Evolutionary conservation across 441 rosid species (phyloP).

Genomic region (Geranium incanum): DNA sequence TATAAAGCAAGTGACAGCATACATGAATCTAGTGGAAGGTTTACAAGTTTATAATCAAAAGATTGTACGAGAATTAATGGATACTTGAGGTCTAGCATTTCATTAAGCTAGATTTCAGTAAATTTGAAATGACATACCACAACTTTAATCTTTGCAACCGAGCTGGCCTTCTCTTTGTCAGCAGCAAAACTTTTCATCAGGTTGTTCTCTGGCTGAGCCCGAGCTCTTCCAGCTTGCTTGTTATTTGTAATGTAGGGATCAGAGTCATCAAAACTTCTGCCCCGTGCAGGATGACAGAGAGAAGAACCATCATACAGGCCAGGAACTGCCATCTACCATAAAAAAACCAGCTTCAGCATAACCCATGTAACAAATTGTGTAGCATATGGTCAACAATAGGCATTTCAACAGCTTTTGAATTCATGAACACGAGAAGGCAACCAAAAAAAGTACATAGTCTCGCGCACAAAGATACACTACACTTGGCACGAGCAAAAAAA

Average conservation of each 20-base stretch:
- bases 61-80: not conserved
- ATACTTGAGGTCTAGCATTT: not conserved
- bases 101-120: not conserved
- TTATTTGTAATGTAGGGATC: slow-evolving; percentile 49
- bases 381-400: too few species aligned
- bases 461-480: not conserved
- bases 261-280: slow-evolving; percentile 77
- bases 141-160: slow-evolving; percentile 98
- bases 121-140: slow-evolving; percentile 55
- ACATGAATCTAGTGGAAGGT: not conserved
- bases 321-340: slow-evolving; percentile 53
- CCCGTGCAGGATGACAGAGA: slow-evolving; percentile 53
- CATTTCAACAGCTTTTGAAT: too few species aligned
- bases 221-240: slow-evolving; percentile 60
- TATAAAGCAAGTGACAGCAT: not conserved
- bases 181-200: slow-evolving; percentile 64
- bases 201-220: slow-evolving; percentile 55
- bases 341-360: slow-evolving; percentile 19
- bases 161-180: slow-evolving; percentile 73
- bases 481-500: not conserved
- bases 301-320: slow-evolving; percentile 53
- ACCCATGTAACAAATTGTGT: not conserved
- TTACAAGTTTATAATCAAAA: too few species aligned
- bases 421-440: too few species aligned
- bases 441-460: too few species aligned